phyloP scores from a whole-genome alignment of 306 rosid genomes.

The Corylus heterophylla region DNA sequence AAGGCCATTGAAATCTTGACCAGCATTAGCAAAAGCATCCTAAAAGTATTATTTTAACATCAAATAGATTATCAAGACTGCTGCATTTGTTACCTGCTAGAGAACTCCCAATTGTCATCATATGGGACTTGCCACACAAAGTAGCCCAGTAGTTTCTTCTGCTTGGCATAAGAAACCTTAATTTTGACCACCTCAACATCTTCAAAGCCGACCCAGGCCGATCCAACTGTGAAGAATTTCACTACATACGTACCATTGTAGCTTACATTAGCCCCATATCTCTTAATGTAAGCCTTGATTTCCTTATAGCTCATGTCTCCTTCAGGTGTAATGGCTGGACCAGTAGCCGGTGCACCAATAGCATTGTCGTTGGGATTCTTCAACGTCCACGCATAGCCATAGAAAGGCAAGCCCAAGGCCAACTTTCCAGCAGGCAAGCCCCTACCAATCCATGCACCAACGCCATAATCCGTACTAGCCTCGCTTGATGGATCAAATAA shows the following conservation, averaged over 20 bases:
- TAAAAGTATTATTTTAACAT: too few species aligned
- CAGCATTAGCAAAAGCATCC: background rate
- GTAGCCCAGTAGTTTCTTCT: conserved; percentile 36
- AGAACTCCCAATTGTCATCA: conserved; percentile 46
- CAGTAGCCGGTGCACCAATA: conserved; percentile 31
- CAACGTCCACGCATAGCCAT: conserved; percentile 39
- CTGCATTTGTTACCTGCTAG: conserved; percentile 29
- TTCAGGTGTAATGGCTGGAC: conserved; percentile 10
- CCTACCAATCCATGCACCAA: conserved; percentile 22
- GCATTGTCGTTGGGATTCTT: conserved; percentile 4
- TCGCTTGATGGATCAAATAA: conserved; percentile 26
- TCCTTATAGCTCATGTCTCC: conserved; percentile 23
- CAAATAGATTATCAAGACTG: background rate
- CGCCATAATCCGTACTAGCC: conserved; percentile 9
- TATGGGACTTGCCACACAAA: conserved; percentile 30
- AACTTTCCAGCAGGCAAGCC: conserved; percentile 24
- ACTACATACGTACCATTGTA: conserved; percentile 36
- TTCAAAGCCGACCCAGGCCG: conserved; percentile 46
- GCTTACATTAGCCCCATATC: background rate
- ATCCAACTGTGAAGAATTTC: conserved; percentile 35
- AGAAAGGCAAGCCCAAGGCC: conserved; percentile 41
- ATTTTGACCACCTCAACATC: conserved; percentile 32
- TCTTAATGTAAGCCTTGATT: conserved; percentile 18
- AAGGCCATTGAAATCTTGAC: too few species aligned
- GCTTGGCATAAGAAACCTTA: conserved; percentile 27